phyloP scores from a whole-genome alignment of 176 grass and related monocot species.

The Carex littledalei region DNA sequence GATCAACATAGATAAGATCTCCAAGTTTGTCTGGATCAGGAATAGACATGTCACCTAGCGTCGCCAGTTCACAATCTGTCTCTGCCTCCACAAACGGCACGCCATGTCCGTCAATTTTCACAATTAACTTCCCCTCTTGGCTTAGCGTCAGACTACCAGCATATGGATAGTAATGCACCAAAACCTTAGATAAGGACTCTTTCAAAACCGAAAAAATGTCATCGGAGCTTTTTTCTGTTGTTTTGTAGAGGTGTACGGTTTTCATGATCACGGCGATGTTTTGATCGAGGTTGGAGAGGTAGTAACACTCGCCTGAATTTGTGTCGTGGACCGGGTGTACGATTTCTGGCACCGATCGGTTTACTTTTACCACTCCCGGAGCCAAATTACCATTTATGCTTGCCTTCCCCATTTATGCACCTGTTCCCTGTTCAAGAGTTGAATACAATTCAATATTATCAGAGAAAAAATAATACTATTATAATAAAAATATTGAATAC shows the following conservation, averaged over 20 bases:
- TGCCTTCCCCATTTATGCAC: slow-evolving; percentile 14
- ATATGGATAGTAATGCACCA: slow-evolving; percentile 44
- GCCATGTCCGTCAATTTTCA: slow-evolving; percentile 35
- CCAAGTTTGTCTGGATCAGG: slow-evolving; percentile 25
- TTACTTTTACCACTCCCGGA: slow-evolving; percentile 19
- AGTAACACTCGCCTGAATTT: slow-evolving; percentile 31
- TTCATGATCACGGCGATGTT: slow-evolving; percentile 56
- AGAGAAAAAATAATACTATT: background rate
- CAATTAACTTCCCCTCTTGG: slow-evolving; percentile 38
- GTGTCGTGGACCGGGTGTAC: slow-evolving; percentile 19
- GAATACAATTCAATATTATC: background rate
- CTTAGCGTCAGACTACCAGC: slow-evolving; percentile 30
- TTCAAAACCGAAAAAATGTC: slow-evolving; percentile 17
- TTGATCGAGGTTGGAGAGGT: slow-evolving; percentile 53
- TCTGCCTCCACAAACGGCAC: slow-evolving; percentile 45
- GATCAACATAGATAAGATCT: slow-evolving; percentile 33
- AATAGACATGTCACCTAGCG: slow-evolving; percentile 19
- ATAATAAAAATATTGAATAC: background rate
- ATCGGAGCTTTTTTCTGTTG: background rate
- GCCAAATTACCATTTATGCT: background rate
- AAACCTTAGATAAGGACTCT: slow-evolving; percentile 40
- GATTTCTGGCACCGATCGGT: slow-evolving; percentile 26
- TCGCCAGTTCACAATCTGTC: slow-evolving; percentile 25
- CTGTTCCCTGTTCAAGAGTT: background rate
- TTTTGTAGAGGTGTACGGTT: slow-evolving; percentile 48